Base-by-base conservation (phyloP, 306 rosid genomes). In the Carpinus fangiana region DNA sequence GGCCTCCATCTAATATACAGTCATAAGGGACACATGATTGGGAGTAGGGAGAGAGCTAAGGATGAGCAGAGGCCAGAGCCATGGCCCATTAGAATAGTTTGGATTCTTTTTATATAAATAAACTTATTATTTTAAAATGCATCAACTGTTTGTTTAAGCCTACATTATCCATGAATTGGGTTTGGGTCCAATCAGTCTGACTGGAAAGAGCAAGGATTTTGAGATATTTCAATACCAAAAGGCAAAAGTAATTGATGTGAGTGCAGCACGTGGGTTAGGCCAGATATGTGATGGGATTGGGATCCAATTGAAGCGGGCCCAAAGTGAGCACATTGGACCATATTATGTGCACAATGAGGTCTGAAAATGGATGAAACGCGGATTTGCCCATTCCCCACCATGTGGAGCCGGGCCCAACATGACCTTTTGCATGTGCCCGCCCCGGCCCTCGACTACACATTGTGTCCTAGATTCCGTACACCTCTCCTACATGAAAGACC, bases 241-340 rank as follows among this genome's bases (percentile, higher is more conserved):
- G 67, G 67, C 18, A 60, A 60, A 60, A 60, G 31, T 28, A 28
- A 23, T 28, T 28, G 41, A 11, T 5, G 12, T 26, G 13, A 28
- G 57, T 38, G 73, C 82, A 67, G 69, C 82, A 67, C 82, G 68
- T 76, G 84, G 70, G 20, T 59, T 82, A 83, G 84, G 34, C 45
- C 45, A 41, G 1, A 41, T 5, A 41, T 41, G 45, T 41, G 45
- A 41, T 41, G 45, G 45, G 7, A 64, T n/a, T 41, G 45, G 45
- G 7, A 64, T n/a, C 21, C 62, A 18, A 41, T 21, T 68, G 4
- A 4, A 12, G 21, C 20, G 80, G 81, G 80, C 74, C 79, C 80
- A 74, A 64, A 17, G 38, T 7, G 41, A 6, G 43, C 43, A 38
- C 43, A 5, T 41, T 41, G 45, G 45, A 5, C 45, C 0, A 41